A percentile compares a stretch with the other conserved stretches of the same genome.
Conservation (phyloP, 2,329 filamentous ascomycete genomes). For the Polychaeton citri region DNA sequence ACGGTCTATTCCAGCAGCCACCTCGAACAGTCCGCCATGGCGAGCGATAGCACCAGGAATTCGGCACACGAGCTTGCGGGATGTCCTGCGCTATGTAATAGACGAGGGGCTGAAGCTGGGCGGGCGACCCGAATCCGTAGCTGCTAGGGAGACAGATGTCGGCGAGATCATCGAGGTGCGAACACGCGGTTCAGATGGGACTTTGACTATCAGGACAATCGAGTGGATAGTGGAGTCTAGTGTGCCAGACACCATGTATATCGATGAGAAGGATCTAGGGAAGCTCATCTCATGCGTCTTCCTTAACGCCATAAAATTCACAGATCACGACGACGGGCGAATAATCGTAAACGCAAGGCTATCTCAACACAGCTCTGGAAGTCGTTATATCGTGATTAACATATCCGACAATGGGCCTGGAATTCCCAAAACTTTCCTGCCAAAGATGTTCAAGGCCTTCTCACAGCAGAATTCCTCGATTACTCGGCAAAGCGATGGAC, state of each 20-base stretch:
- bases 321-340: slow-evolving; percentile 40
- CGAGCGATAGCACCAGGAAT: slow-evolving; percentile 32
- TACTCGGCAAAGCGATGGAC: slow-evolving; percentile 52
- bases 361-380: slow-evolving; percentile 26
- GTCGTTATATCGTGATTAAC: slow-evolving; percentile 45
- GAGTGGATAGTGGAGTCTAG: slow-evolving; percentile 37
- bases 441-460: slow-evolving; percentile 56
- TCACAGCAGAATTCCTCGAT: slow-evolving; percentile 55
- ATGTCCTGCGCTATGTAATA: slow-evolving; percentile 38
- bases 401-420: slow-evolving; percentile 55
- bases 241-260: slow-evolving; percentile 41
- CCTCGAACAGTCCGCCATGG: slow-evolving; percentile 5
- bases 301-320: slow-evolving; percentile 59
- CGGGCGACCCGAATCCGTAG: slow-evolving; percentile 38
- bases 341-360: slow-evolving; percentile 45
- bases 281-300: slow-evolving; percentile 52
- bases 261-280: slow-evolving; percentile 50
- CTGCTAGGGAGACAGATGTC: slow-evolving; percentile 30
- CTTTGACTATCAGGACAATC: slow-evolving; percentile 32
- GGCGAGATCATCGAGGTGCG: slow-evolving; percentile 38
- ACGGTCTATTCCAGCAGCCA: not conserved
- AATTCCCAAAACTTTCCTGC: slow-evolving; percentile 52
- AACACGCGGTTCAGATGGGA: slow-evolving; percentile 30
- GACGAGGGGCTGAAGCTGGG: slow-evolving; percentile 40
- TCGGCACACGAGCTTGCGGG: slow-evolving; percentile 33